phyloP scores from a whole-genome alignment of 805 yeast species.

The Candida boidinii region DNA sequence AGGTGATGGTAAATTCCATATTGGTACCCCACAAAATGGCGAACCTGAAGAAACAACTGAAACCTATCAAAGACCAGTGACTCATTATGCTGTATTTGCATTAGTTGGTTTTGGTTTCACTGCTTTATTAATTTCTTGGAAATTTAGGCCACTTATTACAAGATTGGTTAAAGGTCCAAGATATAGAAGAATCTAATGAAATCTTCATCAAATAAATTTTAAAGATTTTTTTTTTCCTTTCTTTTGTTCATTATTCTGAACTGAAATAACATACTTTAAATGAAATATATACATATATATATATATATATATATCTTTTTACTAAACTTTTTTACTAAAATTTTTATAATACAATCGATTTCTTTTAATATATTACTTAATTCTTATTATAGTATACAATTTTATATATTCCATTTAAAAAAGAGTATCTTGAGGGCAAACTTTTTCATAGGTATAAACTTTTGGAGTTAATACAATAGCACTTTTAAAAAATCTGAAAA shows the following conservation, averaged over 20 bases:
- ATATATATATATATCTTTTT: not conserved
- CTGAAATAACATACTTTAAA: no score
- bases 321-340: not conserved
- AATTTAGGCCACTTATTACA: constrained; percentile 6
- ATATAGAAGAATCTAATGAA: constrained; percentile 17
- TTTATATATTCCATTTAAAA: no score
- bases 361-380: no score
- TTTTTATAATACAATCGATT: not conserved
- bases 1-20: constrained; percentile 1
- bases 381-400: no score
- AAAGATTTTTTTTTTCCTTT: no score
- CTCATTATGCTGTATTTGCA: constrained; percentile 6
- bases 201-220: not conserved
- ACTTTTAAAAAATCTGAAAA: constrained; percentile 5
- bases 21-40: not conserved
- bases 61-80: constrained; percentile 2
- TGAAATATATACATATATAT: no score
- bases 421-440: not conserved
- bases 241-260: no score
- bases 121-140: not conserved
- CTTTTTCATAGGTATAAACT: constrained; percentile 13
- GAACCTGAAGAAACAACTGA: constrained; percentile 4
- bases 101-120: constrained; percentile 5
- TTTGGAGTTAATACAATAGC: constrained; percentile 7
- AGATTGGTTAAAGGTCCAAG: constrained; percentile 20